Evolutionary conservation across 345 rosid genomes (phyloP), one percentile per base, ranked within the genome.

Genomic region (Pugionium cornutum): DNA sequence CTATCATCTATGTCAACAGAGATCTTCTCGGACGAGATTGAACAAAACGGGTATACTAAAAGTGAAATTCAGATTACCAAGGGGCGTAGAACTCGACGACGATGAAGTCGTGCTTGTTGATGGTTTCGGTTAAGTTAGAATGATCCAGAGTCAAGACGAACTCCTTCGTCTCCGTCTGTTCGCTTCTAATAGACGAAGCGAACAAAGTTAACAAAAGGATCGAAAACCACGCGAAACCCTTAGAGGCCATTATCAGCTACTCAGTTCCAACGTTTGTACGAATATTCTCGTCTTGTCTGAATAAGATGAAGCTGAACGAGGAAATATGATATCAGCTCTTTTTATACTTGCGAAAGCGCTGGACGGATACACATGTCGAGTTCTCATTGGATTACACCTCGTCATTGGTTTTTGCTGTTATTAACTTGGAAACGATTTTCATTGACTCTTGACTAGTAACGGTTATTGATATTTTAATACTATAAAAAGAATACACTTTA

Each of bases 21-120:
- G 39, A 53, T 26, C 49, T 25, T 18, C 7, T n/a, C 1, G 45
- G 11, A 35, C 0, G 3, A 46, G 31, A 58, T 4, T 43, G 44
- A 49, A 4, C 4, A 8, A 58, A 1, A 44, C 33, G 41, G 5
- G 39, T 3, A 8, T 6, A 40, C 3, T 8, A 2, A 51, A 31
- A 31, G 32, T 18, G 10, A 26, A 7, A 29, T 2, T 31, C 2
- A 47, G 65, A 35, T 42, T 80, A 94, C 99, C 99, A 94, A 30
- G 96, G 97, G 52, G 99, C 97, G 77, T 94, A 94, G 77, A 94
- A 94, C 68, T 94, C 96, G 34, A 94, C 96, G 74, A 91, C 96
- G 77, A 94, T 64, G 80, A 94, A 85, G 28, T 94, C 83, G 75
- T 84, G 91, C 72, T 89, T 88, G 78, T 57, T 73, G 66, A 94